phyloP scores from a whole-genome alignment of 148 eudicot genomes.

The Vaccinium vitisidaea region DNA sequence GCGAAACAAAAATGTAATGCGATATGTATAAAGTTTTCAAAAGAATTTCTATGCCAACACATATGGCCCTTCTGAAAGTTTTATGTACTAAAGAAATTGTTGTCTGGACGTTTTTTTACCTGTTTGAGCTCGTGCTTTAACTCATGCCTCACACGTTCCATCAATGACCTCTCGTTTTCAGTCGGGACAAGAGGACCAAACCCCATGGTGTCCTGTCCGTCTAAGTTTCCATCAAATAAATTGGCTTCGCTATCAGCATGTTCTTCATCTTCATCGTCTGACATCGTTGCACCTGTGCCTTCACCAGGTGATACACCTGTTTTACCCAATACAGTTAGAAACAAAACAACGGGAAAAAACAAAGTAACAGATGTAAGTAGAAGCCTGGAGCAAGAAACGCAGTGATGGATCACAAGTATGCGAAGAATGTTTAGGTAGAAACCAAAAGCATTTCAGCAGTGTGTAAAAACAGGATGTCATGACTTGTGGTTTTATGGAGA shows the following conservation, averaged over 20 bases:
- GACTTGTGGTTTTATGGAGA: too few species aligned
- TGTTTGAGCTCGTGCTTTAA: slow-evolving; percentile 77
- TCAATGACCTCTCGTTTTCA: slow-evolving; percentile 82
- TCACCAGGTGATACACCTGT: slow-evolving; percentile 88
- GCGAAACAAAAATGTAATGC: neutral
- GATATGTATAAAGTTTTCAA: neutral
- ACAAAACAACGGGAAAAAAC: neutral
- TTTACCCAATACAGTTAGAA: slow-evolving; percentile 18
- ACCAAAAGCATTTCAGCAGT: neutral
- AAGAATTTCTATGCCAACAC: neutral
- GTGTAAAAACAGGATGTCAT: slow-evolving; percentile 8
- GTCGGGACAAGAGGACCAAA: slow-evolving; percentile 86
- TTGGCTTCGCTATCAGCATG: slow-evolving; percentile 65
- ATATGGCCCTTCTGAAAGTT: neutral
- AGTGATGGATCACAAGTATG: neutral
- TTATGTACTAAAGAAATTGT: neutral
- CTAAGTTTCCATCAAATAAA: slow-evolving; percentile 68
- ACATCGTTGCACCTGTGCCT: slow-evolving; percentile 96
- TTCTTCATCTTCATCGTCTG: slow-evolving; percentile 78
- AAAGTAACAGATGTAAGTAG: neutral
- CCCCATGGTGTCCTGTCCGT: slow-evolving; percentile 73
- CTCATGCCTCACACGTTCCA: slow-evolving; percentile 96
- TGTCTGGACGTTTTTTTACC: slow-evolving; percentile 27
- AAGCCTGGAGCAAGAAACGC: neutral
- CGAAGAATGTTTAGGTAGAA: neutral